Conservation (phyloP, 495 filamentous ascomycete genomes). For the Articulospora tetracladia region DNA sequence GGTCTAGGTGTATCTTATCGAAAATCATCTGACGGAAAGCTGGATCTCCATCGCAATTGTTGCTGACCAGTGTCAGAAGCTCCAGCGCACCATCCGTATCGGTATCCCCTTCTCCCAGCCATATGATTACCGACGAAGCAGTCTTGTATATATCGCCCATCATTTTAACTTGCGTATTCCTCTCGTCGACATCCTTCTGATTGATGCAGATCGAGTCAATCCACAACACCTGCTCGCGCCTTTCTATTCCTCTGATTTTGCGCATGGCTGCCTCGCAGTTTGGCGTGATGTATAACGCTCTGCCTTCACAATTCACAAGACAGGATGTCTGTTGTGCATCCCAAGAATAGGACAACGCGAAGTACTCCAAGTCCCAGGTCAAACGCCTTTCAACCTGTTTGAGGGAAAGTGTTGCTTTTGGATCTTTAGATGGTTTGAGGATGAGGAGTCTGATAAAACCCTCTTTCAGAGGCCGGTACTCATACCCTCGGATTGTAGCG, state of each 20-base stretch:
- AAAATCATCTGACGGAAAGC: not conserved
- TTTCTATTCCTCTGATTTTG: not conserved
- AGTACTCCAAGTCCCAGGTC: not conserved
- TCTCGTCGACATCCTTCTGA: constrained; percentile 15
- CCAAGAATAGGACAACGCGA: constrained; percentile 11
- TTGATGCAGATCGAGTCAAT: constrained; percentile 23
- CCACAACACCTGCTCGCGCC: constrained; percentile 1
- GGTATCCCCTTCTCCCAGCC: constrained; percentile 12
- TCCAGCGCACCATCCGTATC: not conserved
- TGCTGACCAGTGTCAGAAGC: not conserved
- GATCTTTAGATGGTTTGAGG: not conserved
- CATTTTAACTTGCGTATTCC: constrained; percentile 13
- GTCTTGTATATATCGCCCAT: constrained; percentile 20
- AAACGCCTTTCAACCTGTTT: not conserved
- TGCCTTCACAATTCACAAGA: not conserved
- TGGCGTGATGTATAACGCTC: not conserved
- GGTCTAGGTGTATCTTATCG: not conserved
- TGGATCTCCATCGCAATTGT: not conserved
- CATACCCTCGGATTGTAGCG: too few relatives aligned
- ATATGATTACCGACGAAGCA: constrained; percentile 15
- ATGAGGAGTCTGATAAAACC: not conserved
- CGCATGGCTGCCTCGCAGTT: constrained; percentile 8
- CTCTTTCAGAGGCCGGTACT: not conserved
- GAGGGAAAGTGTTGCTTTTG: not conserved
- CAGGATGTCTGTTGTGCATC: constrained; percentile 4